A percentile compares a stretch with the other conserved stretches of the same genome.
phyloP scores from a whole-genome alignment of 139 green algal species.

The Coccomyxa sp. region DNA sequence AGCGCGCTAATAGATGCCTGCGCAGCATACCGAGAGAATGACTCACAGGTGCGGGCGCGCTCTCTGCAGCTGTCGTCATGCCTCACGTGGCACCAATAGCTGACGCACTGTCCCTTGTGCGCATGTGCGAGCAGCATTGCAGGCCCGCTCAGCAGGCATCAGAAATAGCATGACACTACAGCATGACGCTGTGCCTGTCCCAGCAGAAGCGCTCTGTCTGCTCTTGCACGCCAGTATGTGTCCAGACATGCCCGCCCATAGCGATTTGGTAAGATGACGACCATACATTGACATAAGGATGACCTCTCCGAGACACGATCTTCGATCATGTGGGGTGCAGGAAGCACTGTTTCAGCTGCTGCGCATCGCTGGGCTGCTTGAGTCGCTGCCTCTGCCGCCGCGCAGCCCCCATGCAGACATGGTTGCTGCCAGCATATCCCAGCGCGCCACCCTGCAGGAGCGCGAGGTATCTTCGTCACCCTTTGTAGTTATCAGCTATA shows the following conservation, averaged over 20 bases:
- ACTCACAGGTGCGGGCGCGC: background rate
- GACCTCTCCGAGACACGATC: too few species aligned
- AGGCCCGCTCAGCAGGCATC: background rate
- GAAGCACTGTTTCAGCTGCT: conserved; percentile 16
- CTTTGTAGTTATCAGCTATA: too few species aligned
- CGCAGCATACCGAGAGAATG: conserved; percentile 23
- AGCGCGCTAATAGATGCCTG: conserved; percentile 29
- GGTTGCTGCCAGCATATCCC: conserved; percentile 18
- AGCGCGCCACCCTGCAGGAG: conserved; percentile 22
- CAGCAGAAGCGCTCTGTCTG: background rate
- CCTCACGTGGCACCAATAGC: background rate
- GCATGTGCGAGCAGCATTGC: background rate
- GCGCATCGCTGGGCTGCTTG: conserved; percentile 16
- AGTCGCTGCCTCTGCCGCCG: conserved; percentile 23
- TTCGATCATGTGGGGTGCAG: background rate
- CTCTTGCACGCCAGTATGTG: background rate
- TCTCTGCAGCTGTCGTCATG: background rate
- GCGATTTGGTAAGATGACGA: too few species aligned
- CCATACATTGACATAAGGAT: too few species aligned
- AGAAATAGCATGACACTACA: background rate
- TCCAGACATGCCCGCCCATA: background rate
- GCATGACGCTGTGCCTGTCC: background rate
- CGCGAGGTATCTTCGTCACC: background rate
- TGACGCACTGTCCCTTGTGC: background rate
- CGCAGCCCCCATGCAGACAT: conserved; percentile 32